Evolutionary conservation across 352 stramenopile genomes (phyloP).

Genomic region (Blastocystis sp.): DNA sequence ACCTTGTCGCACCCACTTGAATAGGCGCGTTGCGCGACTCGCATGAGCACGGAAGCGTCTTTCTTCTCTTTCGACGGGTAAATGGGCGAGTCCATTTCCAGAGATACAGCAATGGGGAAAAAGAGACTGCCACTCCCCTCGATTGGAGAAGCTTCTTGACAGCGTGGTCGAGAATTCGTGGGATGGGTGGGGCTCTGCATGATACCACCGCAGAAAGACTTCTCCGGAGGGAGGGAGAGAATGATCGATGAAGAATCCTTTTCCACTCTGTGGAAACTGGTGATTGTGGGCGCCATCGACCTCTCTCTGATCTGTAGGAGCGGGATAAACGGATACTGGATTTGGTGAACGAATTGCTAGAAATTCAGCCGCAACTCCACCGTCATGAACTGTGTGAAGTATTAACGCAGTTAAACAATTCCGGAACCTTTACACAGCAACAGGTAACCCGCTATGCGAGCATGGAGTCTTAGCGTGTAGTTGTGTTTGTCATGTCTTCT

Average conservation of each 20-base stretch:
- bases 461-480: neutral
- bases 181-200: neutral
- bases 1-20: constrained; percentile 15
- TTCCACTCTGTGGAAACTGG: neutral
- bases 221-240: neutral
- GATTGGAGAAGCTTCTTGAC: neutral
- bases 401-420: neutral
- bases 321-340: neutral
- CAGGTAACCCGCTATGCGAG: neutral
- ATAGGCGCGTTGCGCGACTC: neutral
- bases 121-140: too few relatives aligned
- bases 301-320: neutral
- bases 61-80: too few relatives aligned
- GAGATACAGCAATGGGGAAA: too few relatives aligned
- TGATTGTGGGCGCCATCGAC: neutral
- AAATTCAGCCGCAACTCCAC: neutral
- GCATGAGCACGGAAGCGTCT: too few relatives aligned
- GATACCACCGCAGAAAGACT: too few relatives aligned
- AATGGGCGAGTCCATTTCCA: too few relatives aligned
- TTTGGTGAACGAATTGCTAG: neutral
- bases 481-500: neutral
- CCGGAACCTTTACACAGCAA: neutral
- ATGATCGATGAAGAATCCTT: neutral
- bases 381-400: neutral
- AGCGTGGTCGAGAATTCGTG: neutral